phyloP scores from a whole-genome alignment of 129 eudicot genomes.

The Centrapalus pauciflorus region DNA sequence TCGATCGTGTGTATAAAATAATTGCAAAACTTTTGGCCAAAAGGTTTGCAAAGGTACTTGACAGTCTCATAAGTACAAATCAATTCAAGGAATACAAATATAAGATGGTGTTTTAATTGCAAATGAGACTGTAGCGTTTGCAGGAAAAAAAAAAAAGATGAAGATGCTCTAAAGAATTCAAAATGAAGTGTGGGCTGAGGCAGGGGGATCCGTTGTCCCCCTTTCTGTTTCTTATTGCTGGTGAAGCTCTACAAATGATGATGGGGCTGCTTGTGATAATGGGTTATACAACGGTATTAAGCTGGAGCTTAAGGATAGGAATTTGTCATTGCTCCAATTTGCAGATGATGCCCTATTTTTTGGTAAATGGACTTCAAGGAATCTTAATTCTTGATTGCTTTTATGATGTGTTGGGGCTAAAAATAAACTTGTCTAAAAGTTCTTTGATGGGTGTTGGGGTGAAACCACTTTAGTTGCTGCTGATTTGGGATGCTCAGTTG shows the following conservation, averaged over 20 bases:
- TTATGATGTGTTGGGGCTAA: no score
- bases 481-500: no score
- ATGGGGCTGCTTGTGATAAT: no score
- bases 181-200: neutral
- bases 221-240: neutral
- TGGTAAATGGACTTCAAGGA: no score
- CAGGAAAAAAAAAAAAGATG: neutral
- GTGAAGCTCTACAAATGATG: no score
- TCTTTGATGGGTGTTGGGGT: no score
- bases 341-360: neutral
- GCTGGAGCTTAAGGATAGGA: no score
- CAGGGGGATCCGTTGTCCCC: neutral
- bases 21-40: neutral
- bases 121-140: neutral
- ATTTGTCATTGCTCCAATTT: neutral
- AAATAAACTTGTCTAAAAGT: no score
- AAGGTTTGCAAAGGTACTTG: neutral
- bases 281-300: no score
- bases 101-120: neutral
- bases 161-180: neutral
- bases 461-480: no score
- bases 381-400: no score
- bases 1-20: neutral
- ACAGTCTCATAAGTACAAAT: neutral
- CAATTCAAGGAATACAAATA: neutral